Evolutionary conservation across 225 moss, liverwort and hornwort genomes (phyloP).

Genomic region (Straminergon stramineum): DNA sequence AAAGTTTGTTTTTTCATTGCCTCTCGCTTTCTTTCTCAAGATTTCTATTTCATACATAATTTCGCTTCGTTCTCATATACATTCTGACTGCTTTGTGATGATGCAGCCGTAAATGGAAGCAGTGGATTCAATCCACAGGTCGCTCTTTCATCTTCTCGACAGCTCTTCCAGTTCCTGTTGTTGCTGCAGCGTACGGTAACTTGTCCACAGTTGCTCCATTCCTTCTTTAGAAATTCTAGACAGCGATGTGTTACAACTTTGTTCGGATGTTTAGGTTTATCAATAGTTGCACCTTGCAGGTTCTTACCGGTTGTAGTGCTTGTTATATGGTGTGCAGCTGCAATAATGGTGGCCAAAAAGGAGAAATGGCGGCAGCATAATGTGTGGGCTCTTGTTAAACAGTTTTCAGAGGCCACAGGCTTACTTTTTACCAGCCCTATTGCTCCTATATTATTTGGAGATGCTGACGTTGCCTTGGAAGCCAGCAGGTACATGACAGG

Average conservation of each 20-base stretch:
- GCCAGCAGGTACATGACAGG: slow-evolving; percentile 67
- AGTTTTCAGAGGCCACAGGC: slow-evolving; percentile 71
- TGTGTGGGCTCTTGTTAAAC: slow-evolving; percentile 79
- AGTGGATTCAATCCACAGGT: slow-evolving; percentile 94
- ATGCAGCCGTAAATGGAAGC: slow-evolving; percentile 90
- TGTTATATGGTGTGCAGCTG: slow-evolving; percentile 45
- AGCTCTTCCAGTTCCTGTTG: slow-evolving; percentile 86
- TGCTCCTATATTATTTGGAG: slow-evolving; percentile 79
- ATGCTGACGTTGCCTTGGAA: slow-evolving; percentile 64
- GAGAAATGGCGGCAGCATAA: slow-evolving; percentile 82
- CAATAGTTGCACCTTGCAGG: not conserved
- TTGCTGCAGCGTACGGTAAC: slow-evolving; percentile 90
- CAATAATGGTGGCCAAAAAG: slow-evolving; percentile 63
- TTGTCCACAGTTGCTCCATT: not conserved
- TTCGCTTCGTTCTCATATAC: not conserved
- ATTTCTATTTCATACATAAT: not conserved
- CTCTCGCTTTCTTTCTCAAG: not conserved
- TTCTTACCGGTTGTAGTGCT: not conserved
- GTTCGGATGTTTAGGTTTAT: not conserved
- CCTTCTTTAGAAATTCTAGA: not conserved
- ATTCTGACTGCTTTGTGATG: not conserved
- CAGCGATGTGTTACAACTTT: not conserved
- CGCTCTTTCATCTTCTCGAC: slow-evolving; percentile 97
- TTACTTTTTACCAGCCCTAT: slow-evolving; percentile 77
- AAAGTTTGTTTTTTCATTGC: not conserved